These are phyloP conservation scores for Halophytophthora polymorphica DNA, from an alignment of 352 stramenopile genomes.

Conservation along the genomic window DNA sequence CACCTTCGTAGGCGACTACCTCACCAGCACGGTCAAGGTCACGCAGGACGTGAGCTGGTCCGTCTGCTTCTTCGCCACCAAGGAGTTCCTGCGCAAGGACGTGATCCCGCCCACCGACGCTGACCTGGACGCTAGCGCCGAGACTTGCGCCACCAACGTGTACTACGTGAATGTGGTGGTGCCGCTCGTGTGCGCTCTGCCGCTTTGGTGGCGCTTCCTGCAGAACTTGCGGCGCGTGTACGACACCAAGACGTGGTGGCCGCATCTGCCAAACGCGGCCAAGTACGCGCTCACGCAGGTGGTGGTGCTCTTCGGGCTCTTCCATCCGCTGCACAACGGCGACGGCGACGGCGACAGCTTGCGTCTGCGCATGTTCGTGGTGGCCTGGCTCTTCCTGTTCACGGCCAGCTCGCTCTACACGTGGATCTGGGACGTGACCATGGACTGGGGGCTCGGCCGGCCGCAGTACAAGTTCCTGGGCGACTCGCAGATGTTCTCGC, in stretches of 20 bases:
- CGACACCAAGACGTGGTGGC: slow-evolving; percentile 94
- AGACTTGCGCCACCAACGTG: slow-evolving; percentile 59
- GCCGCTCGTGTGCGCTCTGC: slow-evolving; percentile 93
- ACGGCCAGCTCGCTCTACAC: slow-evolving; percentile 78
- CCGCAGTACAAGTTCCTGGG: slow-evolving; percentile 77
- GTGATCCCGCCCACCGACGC: slow-evolving; percentile 17
- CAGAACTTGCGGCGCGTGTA: slow-evolving; percentile 95
- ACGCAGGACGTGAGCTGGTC: slow-evolving; percentile 92
- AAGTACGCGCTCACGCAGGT: slow-evolving; percentile 93
- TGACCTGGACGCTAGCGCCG: slow-evolving; percentile 14
- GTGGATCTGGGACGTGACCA: slow-evolving; percentile 84
- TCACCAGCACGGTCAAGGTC: slow-evolving; percentile 83
- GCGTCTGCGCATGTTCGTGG: slow-evolving; percentile 43
- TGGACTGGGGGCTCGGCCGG: slow-evolving; percentile 83
- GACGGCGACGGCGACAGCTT: slow-evolving; percentile 14
- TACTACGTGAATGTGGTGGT: slow-evolving; percentile 95
- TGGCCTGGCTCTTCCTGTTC: slow-evolving; percentile 78
- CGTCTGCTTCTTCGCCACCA: slow-evolving; percentile 93
- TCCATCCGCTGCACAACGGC: slow-evolving; percentile 73
- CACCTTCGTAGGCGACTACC: slow-evolving; percentile 88
- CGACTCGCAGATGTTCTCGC: slow-evolving; percentile 83
- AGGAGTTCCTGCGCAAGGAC: slow-evolving; percentile 90
- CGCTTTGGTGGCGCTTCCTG: slow-evolving; percentile 96
- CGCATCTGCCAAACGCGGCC: slow-evolving; percentile 93
- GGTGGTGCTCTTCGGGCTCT: slow-evolving; percentile 81